Percentiles rank a stretch among this genome's conserved stretches.
Evolutionary conservation across 495 filamentous ascomycete species (phyloP).

Genomic region (Hypoxylon subgilvum): DNA sequence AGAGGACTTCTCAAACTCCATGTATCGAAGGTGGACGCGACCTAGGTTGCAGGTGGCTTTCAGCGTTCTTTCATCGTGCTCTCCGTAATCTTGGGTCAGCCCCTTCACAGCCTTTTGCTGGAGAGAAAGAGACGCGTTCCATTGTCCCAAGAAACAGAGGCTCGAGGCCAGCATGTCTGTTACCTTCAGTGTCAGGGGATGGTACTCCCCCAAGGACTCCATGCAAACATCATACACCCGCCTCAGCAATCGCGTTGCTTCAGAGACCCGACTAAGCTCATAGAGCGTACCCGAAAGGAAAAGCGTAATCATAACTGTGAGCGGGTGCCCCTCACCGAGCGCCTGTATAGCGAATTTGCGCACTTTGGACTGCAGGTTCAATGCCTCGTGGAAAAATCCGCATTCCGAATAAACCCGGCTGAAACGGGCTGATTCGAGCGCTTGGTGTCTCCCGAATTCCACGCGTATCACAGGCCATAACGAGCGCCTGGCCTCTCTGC

Average conservation of each 20-base stretch:
- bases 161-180: constrained; percentile 33
- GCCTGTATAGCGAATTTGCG: constrained; percentile 21
- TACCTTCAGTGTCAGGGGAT: constrained; percentile 35
- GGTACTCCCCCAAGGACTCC: constrained; percentile 26
- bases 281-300: constrained; percentile 2
- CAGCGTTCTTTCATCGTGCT: constrained; percentile 37
- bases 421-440: constrained; percentile 41
- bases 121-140: constrained; percentile 36
- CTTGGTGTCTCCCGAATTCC: constrained; percentile 9
- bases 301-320: background rate
- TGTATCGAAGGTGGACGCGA: constrained; percentile 20
- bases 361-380: background rate
- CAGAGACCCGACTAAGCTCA: constrained; percentile 9
- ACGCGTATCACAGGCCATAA: background rate
- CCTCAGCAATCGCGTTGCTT: constrained; percentile 30
- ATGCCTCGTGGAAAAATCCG: constrained; percentile 40
- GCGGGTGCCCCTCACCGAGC: background rate
- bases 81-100: constrained; percentile 28
- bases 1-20: constrained; percentile 30
- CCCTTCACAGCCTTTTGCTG: constrained; percentile 36
- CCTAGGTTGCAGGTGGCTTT: constrained; percentile 39
- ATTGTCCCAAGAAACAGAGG: constrained; percentile 36
- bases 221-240: constrained; percentile 27
- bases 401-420: constrained; percentile 45
- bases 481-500: background rate